Evolutionary conservation across 805 yeast species (phyloP).

Genomic region (Hanseniaspora clermontiae): DNA sequence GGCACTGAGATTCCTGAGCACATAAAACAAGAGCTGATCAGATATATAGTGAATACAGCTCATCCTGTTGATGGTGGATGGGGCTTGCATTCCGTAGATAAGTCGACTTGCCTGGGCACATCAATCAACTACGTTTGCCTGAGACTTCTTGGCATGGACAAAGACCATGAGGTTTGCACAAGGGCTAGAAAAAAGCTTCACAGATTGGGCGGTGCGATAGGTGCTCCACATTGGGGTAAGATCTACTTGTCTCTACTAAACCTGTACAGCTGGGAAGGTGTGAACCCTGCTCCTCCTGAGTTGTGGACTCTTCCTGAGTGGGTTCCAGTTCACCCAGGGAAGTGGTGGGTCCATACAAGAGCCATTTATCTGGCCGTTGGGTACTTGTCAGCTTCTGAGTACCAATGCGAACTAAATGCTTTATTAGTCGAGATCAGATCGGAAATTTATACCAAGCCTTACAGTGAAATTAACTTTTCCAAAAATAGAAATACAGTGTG

Average conservation of each 20-base stretch:
- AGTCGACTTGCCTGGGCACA: conserved; percentile 92
- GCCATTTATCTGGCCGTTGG: conserved; percentile 83
- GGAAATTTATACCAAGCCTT: conserved; percentile 66
- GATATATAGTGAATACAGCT: conserved; percentile 81
- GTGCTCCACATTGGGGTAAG: conserved; percentile 96
- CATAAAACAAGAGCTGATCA: conserved; percentile 53
- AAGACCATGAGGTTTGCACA: conserved; percentile 62
- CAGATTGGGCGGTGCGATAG: conserved; percentile 77
- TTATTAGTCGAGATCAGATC: conserved; percentile 51
- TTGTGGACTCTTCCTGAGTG: conserved; percentile 75
- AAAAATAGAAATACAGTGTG: conserved; percentile 72
- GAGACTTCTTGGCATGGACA: conserved; percentile 63
- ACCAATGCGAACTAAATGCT: conserved; percentile 49
- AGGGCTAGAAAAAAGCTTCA: conserved; percentile 63
- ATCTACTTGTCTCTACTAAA: conserved; percentile 74
- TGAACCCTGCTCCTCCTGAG: conserved; percentile 96
- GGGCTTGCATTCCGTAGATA: conserved; percentile 90
- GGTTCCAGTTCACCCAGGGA: conserved; percentile 79
- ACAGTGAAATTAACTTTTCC: conserved; percentile 52
- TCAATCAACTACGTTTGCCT: conserved; percentile 71
- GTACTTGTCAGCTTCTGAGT: conserved; percentile 50
- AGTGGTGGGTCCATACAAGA: conserved; percentile 99
- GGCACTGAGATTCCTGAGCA: conserved; percentile 55
- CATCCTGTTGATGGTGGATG: conserved; percentile 99
- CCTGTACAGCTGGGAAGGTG: conserved; percentile 89